phyloP scores from a whole-genome alignment of 2,329 filamentous ascomycete species.

The Kalaharituber pfeilii region DNA sequence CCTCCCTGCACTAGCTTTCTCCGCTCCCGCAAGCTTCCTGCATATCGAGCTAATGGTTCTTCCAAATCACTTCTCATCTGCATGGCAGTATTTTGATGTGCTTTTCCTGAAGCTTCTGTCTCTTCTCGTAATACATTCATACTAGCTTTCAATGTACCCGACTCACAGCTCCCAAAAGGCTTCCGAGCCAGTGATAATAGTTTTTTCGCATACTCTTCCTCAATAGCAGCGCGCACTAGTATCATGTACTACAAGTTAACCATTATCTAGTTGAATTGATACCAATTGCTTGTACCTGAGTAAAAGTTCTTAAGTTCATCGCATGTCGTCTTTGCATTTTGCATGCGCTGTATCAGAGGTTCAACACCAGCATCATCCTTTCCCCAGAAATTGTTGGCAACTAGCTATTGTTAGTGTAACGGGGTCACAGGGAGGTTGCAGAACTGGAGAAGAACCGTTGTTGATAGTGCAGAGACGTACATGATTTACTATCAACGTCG shows the following conservation, averaged over 20 bases:
- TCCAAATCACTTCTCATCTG: conserved; percentile 97
- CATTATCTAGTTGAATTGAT: neutral
- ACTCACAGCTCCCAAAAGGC: conserved; percentile 71
- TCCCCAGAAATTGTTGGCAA: conserved; percentile 99
- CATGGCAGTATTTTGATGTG: conserved; percentile 70
- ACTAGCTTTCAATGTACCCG: conserved; percentile 64
- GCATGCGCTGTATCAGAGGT: conserved; percentile 86
- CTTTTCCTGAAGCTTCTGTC: conserved; percentile 82
- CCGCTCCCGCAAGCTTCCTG: conserved; percentile 87
- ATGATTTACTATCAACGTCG: too few species aligned
- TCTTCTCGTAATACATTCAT: conserved; percentile 78
- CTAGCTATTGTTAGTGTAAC: too few species aligned
- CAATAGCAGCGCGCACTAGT: conserved; percentile 70
- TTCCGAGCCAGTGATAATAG: conserved; percentile 73
- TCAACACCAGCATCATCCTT: conserved; percentile 93
- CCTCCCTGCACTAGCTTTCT: conserved; percentile 90
- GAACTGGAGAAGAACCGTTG: too few species aligned
- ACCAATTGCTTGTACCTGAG: conserved; percentile 38
- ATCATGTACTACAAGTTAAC: conserved; percentile 2
- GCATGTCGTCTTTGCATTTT: conserved; percentile 78
- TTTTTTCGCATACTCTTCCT: conserved; percentile 91
- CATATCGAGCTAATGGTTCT: conserved; percentile 78
- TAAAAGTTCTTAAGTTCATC: conserved; percentile 93
- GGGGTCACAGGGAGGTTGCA: too few species aligned
- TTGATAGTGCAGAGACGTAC: too few species aligned